Base-by-base conservation (phyloP, 1,284 basidiomycete genomes). In the Phylloporus sp. region DNA sequence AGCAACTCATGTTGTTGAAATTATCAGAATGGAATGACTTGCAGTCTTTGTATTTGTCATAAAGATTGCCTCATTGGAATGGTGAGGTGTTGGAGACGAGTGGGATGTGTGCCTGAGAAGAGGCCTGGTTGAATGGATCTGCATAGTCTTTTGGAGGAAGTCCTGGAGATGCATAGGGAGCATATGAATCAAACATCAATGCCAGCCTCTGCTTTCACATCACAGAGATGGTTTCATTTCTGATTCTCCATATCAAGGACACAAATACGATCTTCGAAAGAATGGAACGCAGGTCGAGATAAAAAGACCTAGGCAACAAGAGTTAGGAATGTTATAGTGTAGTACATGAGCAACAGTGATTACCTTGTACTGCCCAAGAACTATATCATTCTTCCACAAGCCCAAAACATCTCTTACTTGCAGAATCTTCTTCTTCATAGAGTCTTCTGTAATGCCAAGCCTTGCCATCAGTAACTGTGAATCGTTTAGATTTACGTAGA, bases 401-500 rank as follows among this genome's bases (percentile, higher is more conserved):
- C 84, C 84, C 68, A 95, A 82, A 3, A 89, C 83, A 26, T 84
- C 86, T 71, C 88, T 84, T 3, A 84, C 84, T 72, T 87, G 86
- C 70, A 84, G 84, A 39, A 89, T 82, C 62, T 82, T 79, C 66
- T 89, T 86, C 52, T 76, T 72, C 32, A 83, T 79, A 40, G 80
- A 77, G 8, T 86, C 89, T 70, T 89, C 86, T 22, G 39, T 86
- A 75, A 64, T 28, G 5, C 56, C 84, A 83, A 47, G 78, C 46
- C 75, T 78, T 26, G 77, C 76, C 65, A 92, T 95, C 34, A 96
- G 94, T 24, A 98, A 80, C 75, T 98, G 95, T 24, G 93, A 92
- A 79, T 98, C 96, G 74, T 98, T 98, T 15, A 96, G 95, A 70
- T 94, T 95, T 67, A 98, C 77, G 73, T 95, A 98, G 77, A 98